Evolutionary conservation across 306 rosid species (phyloP), one percentile per base, ranked within the genome.

Genomic region (Citrullus colocynthis): DNA sequence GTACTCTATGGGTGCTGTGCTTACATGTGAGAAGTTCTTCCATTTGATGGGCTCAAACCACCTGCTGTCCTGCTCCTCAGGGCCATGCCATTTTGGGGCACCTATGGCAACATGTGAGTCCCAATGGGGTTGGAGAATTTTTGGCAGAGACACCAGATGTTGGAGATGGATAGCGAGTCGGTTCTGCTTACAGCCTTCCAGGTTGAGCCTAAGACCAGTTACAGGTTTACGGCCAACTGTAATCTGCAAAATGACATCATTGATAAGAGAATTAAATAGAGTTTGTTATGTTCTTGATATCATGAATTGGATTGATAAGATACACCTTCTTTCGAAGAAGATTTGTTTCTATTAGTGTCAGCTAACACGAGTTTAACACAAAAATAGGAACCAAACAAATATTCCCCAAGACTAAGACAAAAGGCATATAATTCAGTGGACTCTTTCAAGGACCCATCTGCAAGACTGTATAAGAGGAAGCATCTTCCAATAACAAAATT

Each of bases 11-110:
- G 98, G 99, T 21, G 99, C 98, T 2, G 99, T 96, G 90, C 99
- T 96, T 74, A 96, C 99, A 20, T 96, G 98, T 78, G 99, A 96
- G 89, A 96, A 96, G 86, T 91, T 96, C 88, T 96, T 96, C 99
- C 99, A 96, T 81, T 96, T 96, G 84, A 96, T 96, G 14, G 98
- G 94, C 72, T 96, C 99, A 20, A 96, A 96, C 99, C 99, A 96
- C 63, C 98, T 97, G 83, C 99, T 96, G 78, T 96, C 99, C 87
- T 96, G 99, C 89, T 96, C 99, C 85, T 96, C 99, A 0, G 98
- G 99, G 71, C 99, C 99, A 58, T 91, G 98, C 99, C 99, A 96
- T 84, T 81, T 89, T 39, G 97, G 99, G 30, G 99, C 99, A 57
- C 99, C 99, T 18, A 96, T 92, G 75, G 98, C 97, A 84, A 96